Conservation (phyloP, 2,329 filamentous ascomycete genomes). For the Aspergillus sp. region DNA sequence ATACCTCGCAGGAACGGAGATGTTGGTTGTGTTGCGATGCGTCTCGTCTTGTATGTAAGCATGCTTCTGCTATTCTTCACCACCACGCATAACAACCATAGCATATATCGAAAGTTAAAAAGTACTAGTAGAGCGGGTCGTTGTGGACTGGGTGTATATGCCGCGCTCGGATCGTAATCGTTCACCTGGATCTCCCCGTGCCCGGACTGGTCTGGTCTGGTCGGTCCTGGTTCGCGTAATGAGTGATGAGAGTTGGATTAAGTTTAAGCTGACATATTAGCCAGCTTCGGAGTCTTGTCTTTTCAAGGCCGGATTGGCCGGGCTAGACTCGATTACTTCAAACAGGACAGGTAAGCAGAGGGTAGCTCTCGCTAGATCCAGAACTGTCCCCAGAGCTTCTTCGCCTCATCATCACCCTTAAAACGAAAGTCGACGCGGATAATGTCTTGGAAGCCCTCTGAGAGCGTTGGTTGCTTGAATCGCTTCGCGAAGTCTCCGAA, state of each 20-base stretch:
- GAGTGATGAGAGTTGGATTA: background rate
- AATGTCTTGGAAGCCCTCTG: constrained; percentile 86
- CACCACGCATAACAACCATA: background rate
- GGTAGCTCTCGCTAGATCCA: constrained; percentile 58
- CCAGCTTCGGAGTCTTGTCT: background rate
- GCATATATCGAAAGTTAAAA: background rate
- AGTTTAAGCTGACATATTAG: background rate
- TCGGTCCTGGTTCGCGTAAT: background rate
- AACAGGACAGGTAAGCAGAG: background rate
- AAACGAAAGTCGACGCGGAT: constrained; percentile 76
- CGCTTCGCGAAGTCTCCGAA: constrained; percentile 76
- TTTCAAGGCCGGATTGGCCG: background rate
- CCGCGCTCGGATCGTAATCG: background rate
- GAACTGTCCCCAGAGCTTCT: constrained; percentile 73
- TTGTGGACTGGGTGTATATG: background rate
- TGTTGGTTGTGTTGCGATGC: background rate
- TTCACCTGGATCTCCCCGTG: background rate
- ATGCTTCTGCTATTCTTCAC: background rate
- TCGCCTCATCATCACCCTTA: constrained; percentile 69
- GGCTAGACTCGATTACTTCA: background rate
- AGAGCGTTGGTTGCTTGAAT: constrained; percentile 70
- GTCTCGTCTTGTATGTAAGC: background rate
- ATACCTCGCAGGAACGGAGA: background rate
- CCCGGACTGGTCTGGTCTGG: background rate
- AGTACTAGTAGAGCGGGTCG: background rate